A percentile compares a stretch with the other conserved stretches of the same genome.
phyloP scores from a whole-genome alignment of 208 protist genomes.

The Trypanosoma cruzi region DNA sequence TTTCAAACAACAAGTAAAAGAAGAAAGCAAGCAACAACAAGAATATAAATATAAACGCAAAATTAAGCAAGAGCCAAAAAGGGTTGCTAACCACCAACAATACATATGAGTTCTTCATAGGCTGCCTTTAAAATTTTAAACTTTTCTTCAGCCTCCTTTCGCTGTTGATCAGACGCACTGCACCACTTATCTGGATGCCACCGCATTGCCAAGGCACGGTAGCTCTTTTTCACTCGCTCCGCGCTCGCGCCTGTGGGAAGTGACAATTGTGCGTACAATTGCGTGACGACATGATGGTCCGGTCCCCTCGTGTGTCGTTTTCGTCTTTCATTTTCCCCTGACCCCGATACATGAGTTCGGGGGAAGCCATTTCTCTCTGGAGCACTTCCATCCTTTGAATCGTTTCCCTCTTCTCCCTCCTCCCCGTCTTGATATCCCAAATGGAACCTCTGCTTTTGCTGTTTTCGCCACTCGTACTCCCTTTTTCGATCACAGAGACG shows the following conservation, averaged over 20 bases:
- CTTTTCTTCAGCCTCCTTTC: constrained; percentile 47
- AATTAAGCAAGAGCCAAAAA: constrained; percentile 17
- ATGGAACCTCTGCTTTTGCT: background rate
- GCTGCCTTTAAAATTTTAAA: constrained; percentile 73
- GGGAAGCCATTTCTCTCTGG: background rate
- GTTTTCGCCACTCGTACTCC: constrained; percentile 25
- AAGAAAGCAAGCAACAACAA: background rate
- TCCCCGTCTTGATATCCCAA: background rate
- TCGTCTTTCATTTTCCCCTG: constrained; percentile 12
- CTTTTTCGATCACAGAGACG: constrained; percentile 26
- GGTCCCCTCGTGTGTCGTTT: background rate
- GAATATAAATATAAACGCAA: background rate
- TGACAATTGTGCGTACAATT: constrained; percentile 23
- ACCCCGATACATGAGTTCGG: background rate
- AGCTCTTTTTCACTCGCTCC: constrained; percentile 37
- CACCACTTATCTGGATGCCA: constrained; percentile 85
- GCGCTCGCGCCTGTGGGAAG: constrained; percentile 23
- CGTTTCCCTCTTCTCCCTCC: background rate
- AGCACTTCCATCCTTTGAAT: background rate
- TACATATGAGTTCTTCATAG: constrained; percentile 65
- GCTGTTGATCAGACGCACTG: constrained; percentile 28
- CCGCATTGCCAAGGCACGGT: constrained; percentile 64
- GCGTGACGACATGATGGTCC: background rate
- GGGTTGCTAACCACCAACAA: constrained; percentile 11
- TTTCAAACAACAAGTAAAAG: constrained; percentile 26